Evolutionary conservation across 352 stramenopile genomes (phyloP), one percentile per base, ranked within the genome.

Genomic region (Pythium periplocum): DNA sequence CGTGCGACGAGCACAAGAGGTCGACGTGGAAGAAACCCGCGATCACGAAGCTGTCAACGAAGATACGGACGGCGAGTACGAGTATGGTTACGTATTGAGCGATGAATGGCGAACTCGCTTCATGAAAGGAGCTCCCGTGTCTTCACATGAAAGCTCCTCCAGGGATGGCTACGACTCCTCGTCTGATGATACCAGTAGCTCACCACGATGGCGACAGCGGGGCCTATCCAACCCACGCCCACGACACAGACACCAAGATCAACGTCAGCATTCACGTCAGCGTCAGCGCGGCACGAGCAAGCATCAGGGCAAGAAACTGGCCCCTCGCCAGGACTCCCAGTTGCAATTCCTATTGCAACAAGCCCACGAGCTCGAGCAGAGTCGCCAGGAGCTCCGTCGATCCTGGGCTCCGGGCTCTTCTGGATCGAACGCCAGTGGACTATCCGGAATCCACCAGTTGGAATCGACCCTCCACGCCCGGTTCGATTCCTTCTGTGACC

Each of bases 101-200:
- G 71, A 93, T 41, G 80, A 88, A 48, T 93, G 83, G 83, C 67
- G 73, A 39, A 53, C 67, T 6, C 77, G 71, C 53, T 87, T 87
- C 36, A 59, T 50, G 44, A 63, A 55, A 34, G 52, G 17, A 26
- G 17, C 17, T 26, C 17, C 41, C 4, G 50, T 64, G 33, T 35
- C 55, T 12, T 59, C 51, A 4, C 33, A 55, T 2, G 46, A 43
- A 9, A 40, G 55, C 3, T 46, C 48, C 26, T 47, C 42, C 6
- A 6, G 31, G 42, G 31, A 7, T 49, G 40, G 12, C 4, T 11
- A 26, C 17, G 17, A 26, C 17, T 26, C 17, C 17, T 26, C 17
- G 17, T 26, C 17, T 26, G 17, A 26, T 26, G 17, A 26, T 26
- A 26, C 17, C 17, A 26, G 17, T 26, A 26, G 17, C 17, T 26